Evolutionary conservation across 2,329 filamentous ascomycete species (phyloP).

Genomic region (Cordyceps tenuipes): DNA sequence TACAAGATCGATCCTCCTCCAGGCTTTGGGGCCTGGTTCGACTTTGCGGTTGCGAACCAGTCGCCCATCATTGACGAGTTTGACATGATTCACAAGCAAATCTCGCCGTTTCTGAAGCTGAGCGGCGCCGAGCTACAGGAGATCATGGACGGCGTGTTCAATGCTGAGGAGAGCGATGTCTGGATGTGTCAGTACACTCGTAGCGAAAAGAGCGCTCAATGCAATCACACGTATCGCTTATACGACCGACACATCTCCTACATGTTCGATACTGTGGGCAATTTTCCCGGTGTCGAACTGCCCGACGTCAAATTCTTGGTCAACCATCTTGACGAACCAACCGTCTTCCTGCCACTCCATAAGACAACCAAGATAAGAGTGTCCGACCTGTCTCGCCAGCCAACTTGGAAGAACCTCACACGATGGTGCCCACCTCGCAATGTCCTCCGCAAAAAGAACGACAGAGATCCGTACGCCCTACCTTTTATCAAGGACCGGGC

Average conservation of each 20-base stretch:
- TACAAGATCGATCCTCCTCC: conserved; percentile 35
- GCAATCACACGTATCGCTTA: conserved; percentile 24
- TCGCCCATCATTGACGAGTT: conserved; percentile 44
- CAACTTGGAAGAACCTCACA: conserved; percentile 26
- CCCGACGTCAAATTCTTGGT: conserved; percentile 35
- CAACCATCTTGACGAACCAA: conserved; percentile 41
- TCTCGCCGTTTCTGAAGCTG: conserved; percentile 33
- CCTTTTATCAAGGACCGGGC: conserved; percentile 28
- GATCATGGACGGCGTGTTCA: conserved; percentile 20
- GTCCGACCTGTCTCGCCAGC: conserved; percentile 20
- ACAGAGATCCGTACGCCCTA: conserved; percentile 19
- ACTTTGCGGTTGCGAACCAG: conserved; percentile 29
- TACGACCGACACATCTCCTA: conserved; percentile 26
- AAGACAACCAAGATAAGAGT: conserved; percentile 13
- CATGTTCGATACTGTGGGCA: conserved; percentile 25
- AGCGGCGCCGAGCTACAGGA: conserved; percentile 26
- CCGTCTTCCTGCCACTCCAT: conserved; percentile 25
- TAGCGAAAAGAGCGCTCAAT: conserved; percentile 20
- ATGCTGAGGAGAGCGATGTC: conserved; percentile 23
- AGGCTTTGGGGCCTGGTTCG: conserved; percentile 39
- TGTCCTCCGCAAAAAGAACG: not conserved
- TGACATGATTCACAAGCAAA: conserved; percentile 31
- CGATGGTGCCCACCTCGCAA: conserved; percentile 18
- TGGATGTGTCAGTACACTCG: conserved; percentile 29
- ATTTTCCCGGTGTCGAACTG: conserved; percentile 18